Evolutionary conservation across 2,329 filamentous ascomycete species (phyloP), one percentile per base, ranked within the genome.

Genomic region (Aspergillus viridinutans): DNA sequence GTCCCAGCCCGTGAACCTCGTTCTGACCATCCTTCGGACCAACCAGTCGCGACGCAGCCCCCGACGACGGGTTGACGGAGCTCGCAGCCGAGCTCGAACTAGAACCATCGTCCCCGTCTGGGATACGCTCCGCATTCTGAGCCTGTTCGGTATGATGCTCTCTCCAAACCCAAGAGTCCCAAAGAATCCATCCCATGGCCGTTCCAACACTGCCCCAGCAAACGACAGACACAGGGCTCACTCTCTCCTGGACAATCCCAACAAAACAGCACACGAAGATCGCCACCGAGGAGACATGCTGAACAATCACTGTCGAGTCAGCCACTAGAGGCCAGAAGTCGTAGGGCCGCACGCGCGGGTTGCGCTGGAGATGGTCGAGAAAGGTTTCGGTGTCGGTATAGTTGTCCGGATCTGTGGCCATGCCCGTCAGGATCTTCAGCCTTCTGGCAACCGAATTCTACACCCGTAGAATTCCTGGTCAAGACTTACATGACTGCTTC

Each of bases 351-450:
- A 97, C 83, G 43, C 92, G 87, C 4, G 93, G 93, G 72, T 99
- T 99, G 50, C 92, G 86, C 74, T 99, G 93, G 20, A 99, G 85
- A 67, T 96, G 92, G 70, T 97, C 93, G 64, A 99, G 87, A 68
- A 99, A 99, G 1, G 94, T 97, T 58, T 90, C 90, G 71, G 94
- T 92, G 72, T 99, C 94, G 43, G 94, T 97, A 72, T 97, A 97
- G 74, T 99, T 99, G 74, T 99, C 94, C n/a, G 94, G 92, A 71
- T 95, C 90, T 92, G 64, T 35, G 45, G 28, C 23, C 14, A 10
- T n/a, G 35, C 50, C 56, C 20, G 5, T 47, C 12, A 25, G 42
- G 25, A 43, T n/a, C 17, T 25, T 25, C 49, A 58, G 50, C 42
- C 32, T 29, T 20, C 47, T 23, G 10, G 42, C 20, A 35, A 50